Conservation (phyloP, 768 basidiomycete species). For the Ramaria rubella region DNA sequence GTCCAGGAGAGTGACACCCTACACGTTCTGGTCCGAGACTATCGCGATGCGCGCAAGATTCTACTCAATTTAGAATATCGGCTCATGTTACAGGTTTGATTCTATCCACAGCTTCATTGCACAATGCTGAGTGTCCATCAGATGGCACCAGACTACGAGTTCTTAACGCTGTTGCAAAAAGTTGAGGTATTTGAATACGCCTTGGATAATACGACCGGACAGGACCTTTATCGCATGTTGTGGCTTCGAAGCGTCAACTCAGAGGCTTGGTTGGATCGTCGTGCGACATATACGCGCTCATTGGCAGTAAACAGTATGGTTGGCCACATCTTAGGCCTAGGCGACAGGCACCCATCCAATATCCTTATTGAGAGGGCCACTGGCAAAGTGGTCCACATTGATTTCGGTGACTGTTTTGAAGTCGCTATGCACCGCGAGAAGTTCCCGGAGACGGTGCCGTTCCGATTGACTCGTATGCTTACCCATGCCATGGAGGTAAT, state of each 20-base stretch:
- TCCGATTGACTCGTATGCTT: conserved; percentile 96
- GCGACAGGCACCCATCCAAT: conserved; percentile 98
- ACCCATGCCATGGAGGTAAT: conserved; percentile 97
- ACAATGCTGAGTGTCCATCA: conserved; percentile 25
- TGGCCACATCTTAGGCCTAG: conserved; percentile 93
- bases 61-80: conserved; percentile 96
- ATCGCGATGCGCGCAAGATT: conserved; percentile 93
- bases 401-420: conserved; percentile 98
- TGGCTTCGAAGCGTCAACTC: conserved; percentile 96
- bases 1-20: conserved; percentile 93
- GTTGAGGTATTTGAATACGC: conserved; percentile 99
- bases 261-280: conserved; percentile 95
- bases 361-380: conserved; percentile 84
- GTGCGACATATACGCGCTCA: conserved; percentile 92
- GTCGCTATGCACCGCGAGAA: conserved; percentile 97
- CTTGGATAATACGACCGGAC: conserved; percentile 95
- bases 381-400: conserved; percentile 94
- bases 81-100: conserved; percentile 78
- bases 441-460: conserved; percentile 97
- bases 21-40: conserved; percentile 93
- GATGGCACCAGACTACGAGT: conserved; percentile 99
- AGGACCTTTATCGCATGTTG: conserved; percentile 92
- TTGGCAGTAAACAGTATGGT: conserved; percentile 98
- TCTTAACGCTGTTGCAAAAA: conserved; percentile 88
- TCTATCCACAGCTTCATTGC: background rate